Evolutionary conservation across 1,284 basidiomycete species (phyloP).

Genomic region (Amylostereum areolatum): DNA sequence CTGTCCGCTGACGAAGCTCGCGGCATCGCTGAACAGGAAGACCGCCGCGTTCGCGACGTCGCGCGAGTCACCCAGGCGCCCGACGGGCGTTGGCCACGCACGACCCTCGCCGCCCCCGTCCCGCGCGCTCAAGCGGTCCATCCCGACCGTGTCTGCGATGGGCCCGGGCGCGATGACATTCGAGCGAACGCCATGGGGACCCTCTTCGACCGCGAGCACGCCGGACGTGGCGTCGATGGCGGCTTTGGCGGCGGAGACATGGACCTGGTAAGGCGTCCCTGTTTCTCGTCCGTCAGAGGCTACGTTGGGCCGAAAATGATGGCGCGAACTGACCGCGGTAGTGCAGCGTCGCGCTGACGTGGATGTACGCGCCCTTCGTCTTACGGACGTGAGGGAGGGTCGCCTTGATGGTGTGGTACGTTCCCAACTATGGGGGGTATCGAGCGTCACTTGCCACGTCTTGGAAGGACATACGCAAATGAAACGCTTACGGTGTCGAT

Average conservation of each 20-base stretch:
- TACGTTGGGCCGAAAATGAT: background rate
- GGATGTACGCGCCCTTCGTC: conserved; percentile 80
- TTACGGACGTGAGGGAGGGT: conserved; percentile 71
- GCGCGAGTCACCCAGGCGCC: conserved; percentile 58
- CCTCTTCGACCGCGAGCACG: conserved; percentile 90
- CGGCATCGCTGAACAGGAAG: conserved; percentile 88
- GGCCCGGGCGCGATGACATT: conserved; percentile 91
- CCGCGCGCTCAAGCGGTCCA: conserved; percentile 57
- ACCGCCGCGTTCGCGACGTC: conserved; percentile 81
- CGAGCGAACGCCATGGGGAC: conserved; percentile 88
- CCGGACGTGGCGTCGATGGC: conserved; percentile 85
- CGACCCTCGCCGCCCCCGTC: conserved; percentile 8
- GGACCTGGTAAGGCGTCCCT: conserved; percentile 87
- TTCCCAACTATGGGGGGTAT: conserved; percentile 58
- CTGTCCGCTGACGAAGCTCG: conserved; percentile 76
- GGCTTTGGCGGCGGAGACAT: conserved; percentile 94
- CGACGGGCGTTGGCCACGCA: conserved; percentile 41
- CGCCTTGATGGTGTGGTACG: conserved; percentile 92
- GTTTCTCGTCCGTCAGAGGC: conserved; percentile 4
- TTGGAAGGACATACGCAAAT: background rate
- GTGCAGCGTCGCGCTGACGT: conserved; percentile 90
- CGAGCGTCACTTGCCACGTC: no score
- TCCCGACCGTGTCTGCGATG: conserved; percentile 83
- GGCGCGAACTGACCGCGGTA: conserved; percentile 55
- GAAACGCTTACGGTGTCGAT: conserved; percentile 73